Conservation (phyloP, 352 stramenopile genomes). For the Phytophthora agathidicida region DNA sequence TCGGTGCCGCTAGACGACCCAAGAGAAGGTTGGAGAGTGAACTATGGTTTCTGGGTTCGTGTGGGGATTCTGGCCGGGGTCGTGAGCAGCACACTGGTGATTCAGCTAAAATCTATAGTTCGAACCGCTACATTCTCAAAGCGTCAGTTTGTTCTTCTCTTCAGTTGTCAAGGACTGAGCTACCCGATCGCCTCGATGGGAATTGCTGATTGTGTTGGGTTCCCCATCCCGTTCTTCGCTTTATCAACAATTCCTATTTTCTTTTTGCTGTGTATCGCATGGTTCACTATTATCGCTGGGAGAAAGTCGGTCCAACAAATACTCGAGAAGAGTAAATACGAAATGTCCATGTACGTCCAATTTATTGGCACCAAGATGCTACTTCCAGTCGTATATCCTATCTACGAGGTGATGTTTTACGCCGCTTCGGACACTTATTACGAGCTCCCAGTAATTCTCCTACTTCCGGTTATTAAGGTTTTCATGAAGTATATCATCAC, state of each 20-base stretch:
- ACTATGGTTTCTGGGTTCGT: slow-evolving; percentile 23
- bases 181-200: slow-evolving; percentile 14
- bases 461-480: slow-evolving; percentile 21
- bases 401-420: slow-evolving; percentile 21
- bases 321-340: background rate
- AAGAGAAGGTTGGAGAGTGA: slow-evolving; percentile 8
- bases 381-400: slow-evolving; percentile 16
- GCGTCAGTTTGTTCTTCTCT: slow-evolving; percentile 3
- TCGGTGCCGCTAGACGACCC: slow-evolving; percentile 9
- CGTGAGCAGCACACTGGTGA: slow-evolving; percentile 1
- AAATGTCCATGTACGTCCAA: background rate
- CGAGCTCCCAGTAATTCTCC: slow-evolving; percentile 15
- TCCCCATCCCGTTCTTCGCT: slow-evolving; percentile 20
- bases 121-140: background rate
- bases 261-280: slow-evolving; percentile 6
- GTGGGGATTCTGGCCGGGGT: slow-evolving; percentile 20
- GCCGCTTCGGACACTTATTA: slow-evolving; percentile 2
- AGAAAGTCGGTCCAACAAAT: slow-evolving; percentile 2
- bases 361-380: slow-evolving; percentile 24
- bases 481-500: slow-evolving; percentile 21
- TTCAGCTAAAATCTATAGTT: slow-evolving; percentile 9
- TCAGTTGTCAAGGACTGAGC: slow-evolving; percentile 4
- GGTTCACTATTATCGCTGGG: slow-evolving; percentile 7
- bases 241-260: slow-evolving; percentile 22
- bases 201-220: slow-evolving; percentile 15